Evolutionary conservation across 2,329 filamentous ascomycete genomes (phyloP), one percentile per base, ranked within the genome.

Genomic region (Fusarium sp.): DNA sequence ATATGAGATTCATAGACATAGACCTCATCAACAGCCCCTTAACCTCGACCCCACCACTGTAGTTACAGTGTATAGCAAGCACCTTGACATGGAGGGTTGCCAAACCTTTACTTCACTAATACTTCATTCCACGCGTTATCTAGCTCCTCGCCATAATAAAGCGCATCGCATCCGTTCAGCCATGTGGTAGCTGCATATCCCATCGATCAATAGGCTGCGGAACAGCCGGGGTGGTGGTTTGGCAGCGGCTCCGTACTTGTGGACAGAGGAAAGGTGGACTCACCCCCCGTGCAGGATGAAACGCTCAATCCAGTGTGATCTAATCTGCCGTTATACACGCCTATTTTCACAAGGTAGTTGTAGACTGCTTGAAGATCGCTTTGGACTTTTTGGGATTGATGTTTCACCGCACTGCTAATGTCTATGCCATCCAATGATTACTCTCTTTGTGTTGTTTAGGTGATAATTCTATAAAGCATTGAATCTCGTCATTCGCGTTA

Each of bases 241-340:
- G 57, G 68, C 69, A 75, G 70, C 73, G 71, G 71, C 73, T 75
- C 73, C 71, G 71, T 73, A 66, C 68, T 25, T 63, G 66, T 57
- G 61, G 61, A 68, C 58, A 52, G 66, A 59, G 67, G 61, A 70
- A 60, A 57, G 57, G 59, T 66, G 40, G 44, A 38, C 32, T 38
- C 32, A 65, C 54, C n/a, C 44, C 60, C 50, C 49, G 44, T 58
- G 15, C 59, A 50, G 42, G 34, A 61, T 57, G 57, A 50, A 42
- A 59, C 58, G 34, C 45, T 59, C 55, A 55, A 32, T 68, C 51
- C 22, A 40, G 54, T 58, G 55, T 58, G 34, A 38, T 11, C 34
- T 6, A 38, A 74, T 73, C 58, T 71, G 57, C 68, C 65, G 63
- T 27, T 61, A 46, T 51, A 38, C 43, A 50, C 40, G 32, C 50